Conservation (phyloP, 108 stramenopile genomes). For the Pseudonitzschia multistriata region DNA sequence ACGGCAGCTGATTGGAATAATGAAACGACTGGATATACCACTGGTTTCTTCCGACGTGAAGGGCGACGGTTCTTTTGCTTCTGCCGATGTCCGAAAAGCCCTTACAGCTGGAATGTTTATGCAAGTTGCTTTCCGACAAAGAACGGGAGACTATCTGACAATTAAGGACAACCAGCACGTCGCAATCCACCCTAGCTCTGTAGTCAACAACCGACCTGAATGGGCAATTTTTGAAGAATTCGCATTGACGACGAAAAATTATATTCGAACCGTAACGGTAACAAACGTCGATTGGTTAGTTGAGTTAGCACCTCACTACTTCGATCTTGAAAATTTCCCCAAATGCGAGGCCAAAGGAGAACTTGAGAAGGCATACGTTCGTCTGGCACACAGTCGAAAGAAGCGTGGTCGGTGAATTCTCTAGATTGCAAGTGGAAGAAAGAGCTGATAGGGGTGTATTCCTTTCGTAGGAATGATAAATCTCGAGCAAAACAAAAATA, state of each 20-base stretch:
- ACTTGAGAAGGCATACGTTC: conserved; percentile 74
- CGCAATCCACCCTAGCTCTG: conserved; percentile 91
- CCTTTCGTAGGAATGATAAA: too few species aligned
- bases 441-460: too few species aligned
- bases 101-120: conserved; percentile 91
- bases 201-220: conserved; percentile 88
- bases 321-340: conserved; percentile 96
- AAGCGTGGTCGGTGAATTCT: neutral
- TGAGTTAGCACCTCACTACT: conserved; percentile 97
- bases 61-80: conserved; percentile 83
- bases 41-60: conserved; percentile 79
- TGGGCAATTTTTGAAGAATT: conserved; percentile 99
- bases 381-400: conserved; percentile 48
- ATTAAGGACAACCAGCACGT: conserved; percentile 99
- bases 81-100: conserved; percentile 88
- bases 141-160: conserved; percentile 93
- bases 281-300: conserved; percentile 96
- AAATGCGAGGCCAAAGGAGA: conserved; percentile 91
- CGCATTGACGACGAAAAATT: conserved; percentile 97
- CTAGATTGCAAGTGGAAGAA: neutral
- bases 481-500: neutral
- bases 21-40: conserved; percentile 86
- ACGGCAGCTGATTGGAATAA: conserved; percentile 87
- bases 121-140: conserved; percentile 95
- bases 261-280: conserved; percentile 94